Percentiles rank a stretch among this genome's conserved stretches.
Evolutionary conservation across 768 basidiomycete species (phyloP).

Genomic region (Holtermannia corniformis): DNA sequence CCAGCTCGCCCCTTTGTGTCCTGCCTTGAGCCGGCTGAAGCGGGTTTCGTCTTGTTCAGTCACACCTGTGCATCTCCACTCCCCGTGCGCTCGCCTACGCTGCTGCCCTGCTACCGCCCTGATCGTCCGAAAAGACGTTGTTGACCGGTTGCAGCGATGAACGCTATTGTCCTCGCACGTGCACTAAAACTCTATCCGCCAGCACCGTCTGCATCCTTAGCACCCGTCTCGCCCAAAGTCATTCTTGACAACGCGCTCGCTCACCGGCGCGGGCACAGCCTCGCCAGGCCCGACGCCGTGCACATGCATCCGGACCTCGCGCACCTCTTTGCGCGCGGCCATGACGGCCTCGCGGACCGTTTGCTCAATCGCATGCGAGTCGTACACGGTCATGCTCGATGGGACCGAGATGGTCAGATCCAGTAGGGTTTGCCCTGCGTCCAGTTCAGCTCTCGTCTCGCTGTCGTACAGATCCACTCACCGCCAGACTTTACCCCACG

Average conservation of each 20-base stretch:
- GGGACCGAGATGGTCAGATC: constrained; percentile 71
- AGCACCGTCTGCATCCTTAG: constrained; percentile 4
- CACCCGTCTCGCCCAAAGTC: constrained; percentile 35
- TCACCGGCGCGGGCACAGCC: background rate
- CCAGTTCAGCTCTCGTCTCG: too few species aligned
- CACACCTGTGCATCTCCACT: too few species aligned
- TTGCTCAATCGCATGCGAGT: constrained; percentile 55
- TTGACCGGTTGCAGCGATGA: too few species aligned
- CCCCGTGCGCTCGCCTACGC: too few species aligned
- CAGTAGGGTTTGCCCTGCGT: constrained; percentile 68
- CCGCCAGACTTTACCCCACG: constrained; percentile 39
- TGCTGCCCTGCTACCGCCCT: too few species aligned
- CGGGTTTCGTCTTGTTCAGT: too few species aligned
- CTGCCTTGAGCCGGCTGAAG: too few species aligned
- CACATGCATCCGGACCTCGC: constrained; percentile 40
- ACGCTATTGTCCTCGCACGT: background rate
- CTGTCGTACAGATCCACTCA: constrained; percentile 9
- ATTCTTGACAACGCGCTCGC: constrained; percentile 7
- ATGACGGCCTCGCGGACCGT: constrained; percentile 46
- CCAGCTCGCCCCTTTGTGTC: too few species aligned
- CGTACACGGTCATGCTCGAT: constrained; percentile 49
- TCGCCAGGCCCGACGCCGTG: constrained; percentile 26
- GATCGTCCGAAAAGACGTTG: too few species aligned
- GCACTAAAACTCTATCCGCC: background rate
- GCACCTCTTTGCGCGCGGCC: constrained; percentile 41